A percentile compares a stretch with the other conserved stretches of the same genome.
Conservation (phyloP, 2,329 filamentous ascomycete genomes). For the Diaporthe sp. region DNA sequence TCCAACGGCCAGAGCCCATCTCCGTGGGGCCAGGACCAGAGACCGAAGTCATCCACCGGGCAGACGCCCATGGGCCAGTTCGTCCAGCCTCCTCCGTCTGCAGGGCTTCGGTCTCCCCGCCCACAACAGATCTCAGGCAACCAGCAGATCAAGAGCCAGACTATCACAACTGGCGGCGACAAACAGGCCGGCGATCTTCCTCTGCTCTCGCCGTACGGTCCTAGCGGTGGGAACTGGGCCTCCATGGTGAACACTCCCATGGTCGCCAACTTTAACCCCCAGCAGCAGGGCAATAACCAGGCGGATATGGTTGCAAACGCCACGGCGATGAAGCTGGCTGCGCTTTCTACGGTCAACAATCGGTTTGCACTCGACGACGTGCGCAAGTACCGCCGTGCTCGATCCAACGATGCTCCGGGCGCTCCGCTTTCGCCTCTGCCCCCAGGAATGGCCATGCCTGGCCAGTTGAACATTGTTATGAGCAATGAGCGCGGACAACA, state of each 20-base stretch:
- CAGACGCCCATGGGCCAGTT: conserved; percentile 95
- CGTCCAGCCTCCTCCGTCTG: conserved; percentile 82
- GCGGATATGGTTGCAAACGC: conserved; percentile 99
- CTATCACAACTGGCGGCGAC: conserved; percentile 79
- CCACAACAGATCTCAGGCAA: conserved; percentile 77
- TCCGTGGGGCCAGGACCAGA: conserved; percentile 78
- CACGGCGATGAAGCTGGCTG: conserved; percentile 98
- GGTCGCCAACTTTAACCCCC: conserved; percentile 83
- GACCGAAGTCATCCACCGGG: conserved; percentile 83
- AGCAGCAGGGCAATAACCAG: conserved; percentile 76
- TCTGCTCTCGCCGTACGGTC: conserved; percentile 84
- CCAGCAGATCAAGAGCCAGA: conserved; percentile 84
- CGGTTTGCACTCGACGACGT: conserved; percentile 97
- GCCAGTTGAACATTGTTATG: conserved; percentile 82
- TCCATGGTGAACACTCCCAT: conserved; percentile 99
- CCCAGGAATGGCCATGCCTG: conserved; percentile 67
- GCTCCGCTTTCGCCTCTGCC: conserved; percentile 73
- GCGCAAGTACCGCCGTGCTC: conserved; percentile 91
- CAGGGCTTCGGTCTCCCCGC: conserved; percentile 83
- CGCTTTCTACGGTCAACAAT: conserved; percentile 97
- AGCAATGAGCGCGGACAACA: conserved; percentile 96
- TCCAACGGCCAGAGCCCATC: conserved; percentile 76
- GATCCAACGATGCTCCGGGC: conserved; percentile 85
- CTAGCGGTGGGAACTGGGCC: conserved; percentile 93
- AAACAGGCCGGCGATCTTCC: conserved; percentile 79